Percentiles rank a stretch among this genome's conserved stretches.
These are phyloP conservation scores for Talaromyces proteolyticus DNA, from an alignment of 495 filamentous ascomycete genomes.

Conservation along the genomic window DNA sequence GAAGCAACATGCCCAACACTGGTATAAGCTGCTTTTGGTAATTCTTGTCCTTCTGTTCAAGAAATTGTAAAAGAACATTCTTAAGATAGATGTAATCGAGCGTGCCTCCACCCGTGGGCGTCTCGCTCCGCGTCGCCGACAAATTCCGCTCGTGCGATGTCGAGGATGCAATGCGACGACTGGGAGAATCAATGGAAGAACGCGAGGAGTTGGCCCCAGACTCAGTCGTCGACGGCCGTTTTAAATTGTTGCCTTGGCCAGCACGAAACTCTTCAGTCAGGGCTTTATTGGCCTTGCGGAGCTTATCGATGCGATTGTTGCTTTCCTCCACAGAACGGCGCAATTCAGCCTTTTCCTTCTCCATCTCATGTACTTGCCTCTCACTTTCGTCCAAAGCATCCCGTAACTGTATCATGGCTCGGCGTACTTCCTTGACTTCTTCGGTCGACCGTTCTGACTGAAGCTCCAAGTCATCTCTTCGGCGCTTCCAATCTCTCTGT, in stretches of 20 bases:
- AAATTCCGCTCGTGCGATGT: constrained; percentile 28
- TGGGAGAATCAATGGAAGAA: constrained; percentile 62
- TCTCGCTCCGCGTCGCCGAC: constrained; percentile 33
- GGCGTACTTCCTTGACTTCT: constrained; percentile 68
- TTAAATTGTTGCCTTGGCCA: background rate
- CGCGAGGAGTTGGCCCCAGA: constrained; percentile 50
- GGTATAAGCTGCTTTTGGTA: constrained; percentile 87
- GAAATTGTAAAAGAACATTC: constrained; percentile 89
- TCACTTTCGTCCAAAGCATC: constrained; percentile 83
- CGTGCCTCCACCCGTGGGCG: constrained; percentile 22
- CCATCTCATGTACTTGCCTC: constrained; percentile 70
- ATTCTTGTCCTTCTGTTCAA: constrained; percentile 91
- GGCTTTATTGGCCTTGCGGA: constrained; percentile 65
- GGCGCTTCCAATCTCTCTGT: constrained; percentile 66
- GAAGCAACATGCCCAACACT: constrained; percentile 82
- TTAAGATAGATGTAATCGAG: constrained; percentile 88
- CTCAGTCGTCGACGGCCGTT: constrained; percentile 18
- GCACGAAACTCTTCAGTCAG: constrained; percentile 28
- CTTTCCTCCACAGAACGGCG: constrained; percentile 71
- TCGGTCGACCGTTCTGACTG: constrained; percentile 57
- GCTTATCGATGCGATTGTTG: constrained; percentile 68
- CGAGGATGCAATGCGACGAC: constrained; percentile 28
- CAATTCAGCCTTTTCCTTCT: constrained; percentile 74
- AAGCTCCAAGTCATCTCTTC: constrained; percentile 68
- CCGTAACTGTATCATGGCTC: constrained; percentile 72